Percentiles rank a stretch among this genome's conserved stretches.
Conservation (phyloP, 805 yeast genomes). For the Candida bentonensis region DNA sequence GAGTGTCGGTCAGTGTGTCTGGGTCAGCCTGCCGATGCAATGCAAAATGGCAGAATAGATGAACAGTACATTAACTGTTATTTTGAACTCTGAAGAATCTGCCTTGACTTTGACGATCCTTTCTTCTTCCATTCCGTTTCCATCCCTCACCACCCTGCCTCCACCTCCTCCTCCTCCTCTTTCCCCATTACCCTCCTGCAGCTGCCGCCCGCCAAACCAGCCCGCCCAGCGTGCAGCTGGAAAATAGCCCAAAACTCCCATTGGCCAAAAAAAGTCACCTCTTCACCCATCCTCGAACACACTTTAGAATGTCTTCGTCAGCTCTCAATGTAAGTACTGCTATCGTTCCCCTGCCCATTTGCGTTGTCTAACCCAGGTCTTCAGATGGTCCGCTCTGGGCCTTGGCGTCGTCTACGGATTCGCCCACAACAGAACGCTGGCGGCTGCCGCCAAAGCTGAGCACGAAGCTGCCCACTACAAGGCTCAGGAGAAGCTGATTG, state of each 20-base stretch:
- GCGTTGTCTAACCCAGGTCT: constrained; percentile 35
- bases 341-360: background rate
- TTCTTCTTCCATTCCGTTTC: too few relatives aligned
- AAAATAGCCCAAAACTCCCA: constrained; percentile 1
- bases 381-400: constrained; percentile 85
- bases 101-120: too few relatives aligned
- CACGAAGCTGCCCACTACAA: constrained; percentile 46
- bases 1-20: too few relatives aligned
- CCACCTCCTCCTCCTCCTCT: too few relatives aligned
- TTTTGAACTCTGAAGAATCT: too few relatives aligned
- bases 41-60: too few relatives aligned
- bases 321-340: constrained; percentile 1
- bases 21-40: too few relatives aligned
- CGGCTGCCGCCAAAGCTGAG: constrained; percentile 42
- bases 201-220: too few relatives aligned
- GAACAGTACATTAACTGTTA: too few relatives aligned
- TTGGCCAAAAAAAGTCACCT: constrained; percentile 1
- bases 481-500: constrained; percentile 59
- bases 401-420: constrained; percentile 85
- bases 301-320: background rate
- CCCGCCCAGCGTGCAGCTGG: too few relatives aligned
- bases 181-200: too few relatives aligned
- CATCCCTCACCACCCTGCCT: too few relatives aligned
- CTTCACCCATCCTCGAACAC: background rate
- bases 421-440: constrained; percentile 60